Evolutionary conservation across 108 stramenopile genomes (phyloP).

Genomic region (Pseudonitzschia pungens): DNA sequence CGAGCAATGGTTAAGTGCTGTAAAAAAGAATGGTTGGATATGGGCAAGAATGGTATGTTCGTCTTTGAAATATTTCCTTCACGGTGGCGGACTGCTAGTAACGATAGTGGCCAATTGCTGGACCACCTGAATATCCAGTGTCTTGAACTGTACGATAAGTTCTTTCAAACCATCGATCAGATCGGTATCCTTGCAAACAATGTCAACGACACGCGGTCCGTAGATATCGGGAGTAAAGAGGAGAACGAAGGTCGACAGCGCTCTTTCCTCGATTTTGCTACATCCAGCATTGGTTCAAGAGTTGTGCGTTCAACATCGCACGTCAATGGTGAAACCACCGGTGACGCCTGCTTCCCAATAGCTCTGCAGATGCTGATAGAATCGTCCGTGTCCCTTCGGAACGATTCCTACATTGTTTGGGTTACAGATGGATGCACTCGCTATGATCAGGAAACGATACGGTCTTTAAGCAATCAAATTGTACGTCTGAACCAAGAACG

Average conservation of each 20-base stretch:
- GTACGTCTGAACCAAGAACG: constrained; percentile 2
- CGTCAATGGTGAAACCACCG: neutral
- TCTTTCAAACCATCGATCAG: neutral
- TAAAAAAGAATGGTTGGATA: constrained; percentile 2
- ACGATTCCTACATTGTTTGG: constrained; percentile 5
- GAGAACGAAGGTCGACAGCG: constrained; percentile 14
- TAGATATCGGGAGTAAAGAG: constrained; percentile 8
- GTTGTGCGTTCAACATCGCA: neutral
- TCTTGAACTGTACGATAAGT: constrained; percentile 1
- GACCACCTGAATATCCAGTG: constrained; percentile 3
- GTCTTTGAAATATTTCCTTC: constrained; percentile 4
- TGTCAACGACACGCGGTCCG: neutral
- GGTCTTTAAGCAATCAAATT: neutral
- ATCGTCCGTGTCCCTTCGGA: constrained; percentile 2
- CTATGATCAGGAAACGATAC: neutral
- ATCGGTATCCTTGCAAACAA: constrained; percentile 4
- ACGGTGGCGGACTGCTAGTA: neutral
- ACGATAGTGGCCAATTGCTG: neutral
- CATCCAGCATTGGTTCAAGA: neutral
- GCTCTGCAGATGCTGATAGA: constrained; percentile 10
- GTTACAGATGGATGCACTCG: neutral
- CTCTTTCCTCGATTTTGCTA: neutral
- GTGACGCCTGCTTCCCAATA: neutral
- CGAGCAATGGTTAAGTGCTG: constrained; percentile 6
- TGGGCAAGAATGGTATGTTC: constrained; percentile 7